These are phyloP conservation scores for Botrytis medusae DNA, from an alignment of 2,329 filamentous ascomycete species.

Conservation along the genomic window DNA sequence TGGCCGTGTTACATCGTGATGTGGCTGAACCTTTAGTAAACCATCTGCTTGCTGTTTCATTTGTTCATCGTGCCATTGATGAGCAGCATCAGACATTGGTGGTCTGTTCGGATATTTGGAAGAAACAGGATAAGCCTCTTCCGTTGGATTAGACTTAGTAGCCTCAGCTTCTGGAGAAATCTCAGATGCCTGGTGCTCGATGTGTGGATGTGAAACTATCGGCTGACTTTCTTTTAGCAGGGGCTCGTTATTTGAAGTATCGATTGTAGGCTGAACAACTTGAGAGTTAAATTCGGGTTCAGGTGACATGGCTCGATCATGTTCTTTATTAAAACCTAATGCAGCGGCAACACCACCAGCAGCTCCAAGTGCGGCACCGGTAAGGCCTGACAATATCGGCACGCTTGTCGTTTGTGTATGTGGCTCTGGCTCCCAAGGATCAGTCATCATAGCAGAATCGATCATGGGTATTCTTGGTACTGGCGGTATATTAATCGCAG, in stretches of 20 bases:
- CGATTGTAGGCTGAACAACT: neutral
- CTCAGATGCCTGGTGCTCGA: neutral
- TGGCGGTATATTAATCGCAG: conserved; percentile 52
- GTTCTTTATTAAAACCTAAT: neutral
- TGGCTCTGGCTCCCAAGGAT: conserved; percentile 48
- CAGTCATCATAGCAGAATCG: conserved; percentile 61
- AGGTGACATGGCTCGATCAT: conserved; percentile 6
- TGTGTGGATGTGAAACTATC: conserved; percentile 1
- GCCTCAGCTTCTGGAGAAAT: conserved; percentile 28
- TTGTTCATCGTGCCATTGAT: conserved; percentile 38
- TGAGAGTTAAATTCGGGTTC: neutral
- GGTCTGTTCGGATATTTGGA: conserved; percentile 26
- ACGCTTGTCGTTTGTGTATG: conserved; percentile 29
- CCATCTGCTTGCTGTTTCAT: conserved; percentile 31
- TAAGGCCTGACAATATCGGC: conserved; percentile 24
- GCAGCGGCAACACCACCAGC: conserved; percentile 4
- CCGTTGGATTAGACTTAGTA: conserved; percentile 25
- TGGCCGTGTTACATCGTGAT: conserved; percentile 42
- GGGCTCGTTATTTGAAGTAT: neutral
- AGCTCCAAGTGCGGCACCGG: conserved; percentile 5
- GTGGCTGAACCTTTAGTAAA: conserved; percentile 28
- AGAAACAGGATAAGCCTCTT: conserved; percentile 28
- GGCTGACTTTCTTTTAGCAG: neutral
- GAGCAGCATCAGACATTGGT: conserved; percentile 36
- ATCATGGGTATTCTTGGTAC: conserved; percentile 55